Evolutionary conservation across 441 rosid genomes (phyloP), one percentile per base, ranked within the genome.

Genomic region (Francoa sonchifolia): DNA sequence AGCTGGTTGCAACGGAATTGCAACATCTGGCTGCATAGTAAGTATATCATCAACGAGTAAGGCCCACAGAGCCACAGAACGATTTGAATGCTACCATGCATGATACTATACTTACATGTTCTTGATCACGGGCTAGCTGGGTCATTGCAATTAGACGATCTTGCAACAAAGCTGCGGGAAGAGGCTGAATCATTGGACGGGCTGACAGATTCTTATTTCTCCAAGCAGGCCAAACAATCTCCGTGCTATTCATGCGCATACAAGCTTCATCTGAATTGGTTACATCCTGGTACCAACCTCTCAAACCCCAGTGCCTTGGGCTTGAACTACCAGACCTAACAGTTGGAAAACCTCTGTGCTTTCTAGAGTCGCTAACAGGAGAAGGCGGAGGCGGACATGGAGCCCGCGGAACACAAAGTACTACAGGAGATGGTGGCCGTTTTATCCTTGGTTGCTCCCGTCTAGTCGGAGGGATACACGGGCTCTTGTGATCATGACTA

Each of bases 301-400:
- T 82, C 71, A 85, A 58, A 57, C 94, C 79, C 98, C 98, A 89
- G 42, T 89, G 86, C 65, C 98, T 76, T 40, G 98, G 98, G 63
- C 98, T 89, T 49, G 98, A 89, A 67, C 98, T 89, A 65, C 98
- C 98, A 39, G 98, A 89, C 63, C 98, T 85, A 62, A 89, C 98
- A 52, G 80, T 77, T 27, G 98, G 87, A 64, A 85, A 76, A 35
- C 98, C 96, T 42, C 94, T 71, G 21, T 74, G 85, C 61, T 82
- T 82, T 73, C 92, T 77, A 29, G 98, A 66, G 49, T 79, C 84
- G 31, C 78, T 81, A 59, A 68, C 92, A 54, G 96, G 86, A 50
- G 98, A 85, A 19, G 94, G 93, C 31, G 96, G 93, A 47, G 98
- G 98, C 1, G 82, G 98, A 32, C 82, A 72, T 19, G 96, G 96